These are phyloP conservation scores for Botryotinia globosa DNA, from an alignment of 2,329 filamentous ascomycete genomes.

Conservation along the genomic window DNA sequence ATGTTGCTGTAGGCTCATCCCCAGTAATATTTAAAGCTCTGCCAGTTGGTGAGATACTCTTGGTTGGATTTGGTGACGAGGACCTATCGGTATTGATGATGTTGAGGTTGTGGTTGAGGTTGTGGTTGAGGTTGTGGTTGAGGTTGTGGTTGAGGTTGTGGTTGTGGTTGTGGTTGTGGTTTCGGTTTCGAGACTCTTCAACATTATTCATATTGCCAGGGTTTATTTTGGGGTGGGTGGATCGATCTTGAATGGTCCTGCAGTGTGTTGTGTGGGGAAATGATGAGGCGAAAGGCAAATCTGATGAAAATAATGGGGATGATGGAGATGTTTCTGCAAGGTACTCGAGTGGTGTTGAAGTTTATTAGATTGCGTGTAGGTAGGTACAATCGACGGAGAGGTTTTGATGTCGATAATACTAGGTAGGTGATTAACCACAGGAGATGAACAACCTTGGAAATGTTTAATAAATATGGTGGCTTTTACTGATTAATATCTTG, in stretches of 20 bases:
- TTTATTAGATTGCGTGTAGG: background rate
- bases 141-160: constrained; percentile 15
- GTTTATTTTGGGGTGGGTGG: background rate
- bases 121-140: constrained; percentile 8
- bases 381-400: background rate
- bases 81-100: background rate
- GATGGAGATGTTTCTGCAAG: constrained; percentile 1
- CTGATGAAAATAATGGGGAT: constrained; percentile 2
- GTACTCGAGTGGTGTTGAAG: background rate
- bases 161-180: constrained; percentile 9
- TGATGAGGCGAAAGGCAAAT: background rate
- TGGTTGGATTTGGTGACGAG: constrained; percentile 7
- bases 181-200: constrained; percentile 13
- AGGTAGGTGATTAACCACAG: background rate
- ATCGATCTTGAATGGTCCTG: background rate
- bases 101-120: constrained; percentile 16
- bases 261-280: background rate
- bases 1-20: constrained; percentile 28
- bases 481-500: background rate
- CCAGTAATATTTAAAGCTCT: constrained; percentile 18
- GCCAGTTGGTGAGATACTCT: constrained; percentile 20
- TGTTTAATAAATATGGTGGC: background rate
- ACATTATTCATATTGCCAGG: constrained; percentile 19
- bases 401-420: background rate
- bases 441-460: background rate